Base-by-base conservation (phyloP, 2,329 filamentous ascomycete species). In the Furcasterigmium sp. region DNA sequence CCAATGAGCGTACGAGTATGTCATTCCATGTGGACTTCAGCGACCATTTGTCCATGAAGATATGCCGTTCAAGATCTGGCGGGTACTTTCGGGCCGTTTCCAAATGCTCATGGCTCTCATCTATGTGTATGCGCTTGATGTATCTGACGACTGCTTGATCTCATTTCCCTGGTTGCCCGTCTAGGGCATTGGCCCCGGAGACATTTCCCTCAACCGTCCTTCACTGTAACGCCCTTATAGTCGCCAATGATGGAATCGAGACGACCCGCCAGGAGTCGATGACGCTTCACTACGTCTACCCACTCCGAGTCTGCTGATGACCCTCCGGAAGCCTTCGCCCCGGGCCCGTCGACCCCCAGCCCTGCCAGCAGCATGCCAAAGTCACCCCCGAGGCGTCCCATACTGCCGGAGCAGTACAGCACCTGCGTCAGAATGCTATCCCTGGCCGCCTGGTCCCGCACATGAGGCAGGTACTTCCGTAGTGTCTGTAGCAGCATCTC, bases 381-480 rank as follows among this genome's bases (percentile, higher is more conserved):
- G 61, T 98, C 93, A 2, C 88, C 91, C 3, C 93, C 93, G 0
- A 97, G 69, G 37, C 93, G 78, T 1, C 91, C 91, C 39, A 98
- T 69, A 64, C 91, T 96, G 37, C 89, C 87, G 1, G 91, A 91
- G 55, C 90, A 95, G 64, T 96, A 97, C 8, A 97, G 69, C 0
- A 96, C 87, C 60, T 97, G 91, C 0, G 91, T 97, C 29, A 96
- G 68, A 43, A 97, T 74, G 57, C 89, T 95, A 59, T 97, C 91
- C 25, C 90, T 73, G 0, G 87, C 84, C 19, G 84, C 78, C 49
- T 84, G 83, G 55, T 96, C 91, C 51, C 78, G 80, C 4, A 97
- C 80, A 39, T 86, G 88, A 0, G 90, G 87, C 3, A 97, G 71
- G 60, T 96, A 95, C 13, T 68, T 65, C 42, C 78, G 76, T 37